Conservation (phyloP, 768 basidiomycete species). For the Lactarius evosmus region DNA sequence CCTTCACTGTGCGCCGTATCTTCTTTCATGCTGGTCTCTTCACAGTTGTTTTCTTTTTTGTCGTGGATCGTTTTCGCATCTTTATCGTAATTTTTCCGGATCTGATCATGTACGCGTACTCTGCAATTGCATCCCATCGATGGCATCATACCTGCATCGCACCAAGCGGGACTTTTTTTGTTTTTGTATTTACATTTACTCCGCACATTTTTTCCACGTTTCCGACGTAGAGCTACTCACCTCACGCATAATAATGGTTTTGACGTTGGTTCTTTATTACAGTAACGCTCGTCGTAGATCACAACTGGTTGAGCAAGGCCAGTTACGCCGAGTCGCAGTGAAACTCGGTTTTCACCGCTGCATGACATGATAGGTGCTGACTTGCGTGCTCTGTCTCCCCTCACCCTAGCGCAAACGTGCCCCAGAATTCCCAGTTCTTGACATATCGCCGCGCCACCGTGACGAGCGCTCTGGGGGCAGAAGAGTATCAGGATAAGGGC, state of each 20-base stretch:
- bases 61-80: background rate
- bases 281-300: constrained; percentile 18
- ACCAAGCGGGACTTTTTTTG: constrained; percentile 14
- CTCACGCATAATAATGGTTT: constrained; percentile 7
- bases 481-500: no score
- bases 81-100: background rate
- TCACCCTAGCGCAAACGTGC: no score
- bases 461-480: no score
- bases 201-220: constrained; percentile 7
- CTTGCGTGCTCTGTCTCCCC: no score
- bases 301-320: no score
- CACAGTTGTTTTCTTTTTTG: background rate
- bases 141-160: constrained; percentile 1
- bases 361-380: no score
- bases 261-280: background rate
- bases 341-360: no score
- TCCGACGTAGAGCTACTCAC: constrained; percentile 12
- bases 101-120: constrained; percentile 17
- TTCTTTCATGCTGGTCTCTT: background rate
- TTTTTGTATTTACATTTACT: background rate
- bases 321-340: no score
- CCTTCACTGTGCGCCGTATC: background rate
- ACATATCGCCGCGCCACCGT: no score
- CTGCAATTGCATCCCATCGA: constrained; percentile 20
- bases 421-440: no score